Conservation (phyloP, 129 eudicot species). For the Artemisia annua region DNA sequence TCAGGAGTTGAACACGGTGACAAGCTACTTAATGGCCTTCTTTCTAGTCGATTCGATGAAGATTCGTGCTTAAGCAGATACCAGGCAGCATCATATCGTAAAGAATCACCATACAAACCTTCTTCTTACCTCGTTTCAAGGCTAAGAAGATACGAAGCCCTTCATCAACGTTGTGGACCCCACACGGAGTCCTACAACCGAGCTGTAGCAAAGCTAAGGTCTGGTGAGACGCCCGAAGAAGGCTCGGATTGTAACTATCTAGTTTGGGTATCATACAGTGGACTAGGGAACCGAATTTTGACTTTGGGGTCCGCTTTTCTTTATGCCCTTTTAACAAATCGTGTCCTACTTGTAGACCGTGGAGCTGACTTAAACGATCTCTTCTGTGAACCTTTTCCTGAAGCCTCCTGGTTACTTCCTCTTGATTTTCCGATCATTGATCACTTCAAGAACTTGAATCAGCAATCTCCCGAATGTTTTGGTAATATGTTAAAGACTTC, state of each 20-base stretch:
- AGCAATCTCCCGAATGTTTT: conserved; percentile 50
- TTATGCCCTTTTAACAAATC: conserved; percentile 70
- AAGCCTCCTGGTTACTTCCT: conserved; percentile 70
- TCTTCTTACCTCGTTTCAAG: conserved; percentile 46
- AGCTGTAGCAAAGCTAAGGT: conserved; percentile 31
- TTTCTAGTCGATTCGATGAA: conserved; percentile 45
- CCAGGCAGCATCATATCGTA: conserved; percentile 41
- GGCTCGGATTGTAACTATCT: conserved; percentile 57
- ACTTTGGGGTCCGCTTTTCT: conserved; percentile 72
- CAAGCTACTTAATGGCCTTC: conserved; percentile 46
- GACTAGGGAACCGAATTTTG: conserved; percentile 70
- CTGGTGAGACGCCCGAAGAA: conserved; percentile 22
- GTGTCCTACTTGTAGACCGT: conserved; percentile 67
- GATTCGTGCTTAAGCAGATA: conserved; percentile 55
- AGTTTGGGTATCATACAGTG: conserved; percentile 72
- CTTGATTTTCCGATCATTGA: conserved; percentile 56
- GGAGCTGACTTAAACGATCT: conserved; percentile 61
- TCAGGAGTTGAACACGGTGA: conserved; percentile 36
- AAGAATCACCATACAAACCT: conserved; percentile 43
- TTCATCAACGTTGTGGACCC: conserved; percentile 63
- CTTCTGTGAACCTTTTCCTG: conserved; percentile 79
- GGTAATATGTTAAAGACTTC: conserved; percentile 51
- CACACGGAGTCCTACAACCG: conserved; percentile 51
- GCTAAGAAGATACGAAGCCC: conserved; percentile 53
- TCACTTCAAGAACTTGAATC: conserved; percentile 55